A percentile compares a stretch with the other conserved stretches of the same genome.
These are phyloP conservation scores for Candida vaughaniae DNA, from an alignment of 805 yeast species.

Conservation along the genomic window DNA sequence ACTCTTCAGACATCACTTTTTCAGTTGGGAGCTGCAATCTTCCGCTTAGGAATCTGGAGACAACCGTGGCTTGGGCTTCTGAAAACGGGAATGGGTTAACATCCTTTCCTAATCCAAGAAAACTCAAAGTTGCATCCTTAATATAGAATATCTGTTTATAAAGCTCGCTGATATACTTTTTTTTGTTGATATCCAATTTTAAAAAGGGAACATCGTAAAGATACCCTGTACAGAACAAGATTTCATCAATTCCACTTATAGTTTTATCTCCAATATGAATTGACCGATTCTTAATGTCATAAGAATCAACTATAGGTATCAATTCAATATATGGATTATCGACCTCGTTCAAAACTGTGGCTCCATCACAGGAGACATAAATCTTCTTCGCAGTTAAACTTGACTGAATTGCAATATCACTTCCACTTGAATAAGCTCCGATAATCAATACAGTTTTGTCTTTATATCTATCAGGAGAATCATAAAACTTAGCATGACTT, in stretches of 20 bases:
- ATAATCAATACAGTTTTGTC: conserved; percentile 55
- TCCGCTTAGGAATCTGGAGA: conserved; percentile 43
- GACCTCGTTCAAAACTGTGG: conserved; percentile 1
- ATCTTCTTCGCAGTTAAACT: conserved; percentile 36
- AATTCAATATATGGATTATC: conserved; percentile 10
- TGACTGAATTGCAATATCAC: conserved; percentile 66
- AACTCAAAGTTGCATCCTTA: conserved; percentile 44
- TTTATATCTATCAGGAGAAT: conserved; percentile 23
- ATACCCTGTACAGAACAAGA: conserved; percentile 42
- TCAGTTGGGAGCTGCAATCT: conserved; percentile 39
- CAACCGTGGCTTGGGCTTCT: conserved; percentile 48
- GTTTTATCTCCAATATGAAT: conserved; percentile 2
- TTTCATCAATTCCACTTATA: conserved; percentile 20
- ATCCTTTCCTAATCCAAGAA: conserved; percentile 42
- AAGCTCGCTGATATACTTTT: conserved; percentile 18
- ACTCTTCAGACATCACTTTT: conserved; percentile 33
- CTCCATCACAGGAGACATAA: conserved; percentile 18
- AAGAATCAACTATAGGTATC: conserved; percentile 16
- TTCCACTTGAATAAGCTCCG: conserved; percentile 80
- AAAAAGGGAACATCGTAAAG: conserved; percentile 36
- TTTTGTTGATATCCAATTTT: conserved; percentile 17
- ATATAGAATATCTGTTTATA: conserved; percentile 48
- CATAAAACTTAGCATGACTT: conserved; percentile 33
- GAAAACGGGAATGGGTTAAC: conserved; percentile 52
- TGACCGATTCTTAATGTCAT: conserved; percentile 29